phyloP scores from a whole-genome alignment of 2,329 filamentous ascomycete species.

The Ramularia endophylla region DNA sequence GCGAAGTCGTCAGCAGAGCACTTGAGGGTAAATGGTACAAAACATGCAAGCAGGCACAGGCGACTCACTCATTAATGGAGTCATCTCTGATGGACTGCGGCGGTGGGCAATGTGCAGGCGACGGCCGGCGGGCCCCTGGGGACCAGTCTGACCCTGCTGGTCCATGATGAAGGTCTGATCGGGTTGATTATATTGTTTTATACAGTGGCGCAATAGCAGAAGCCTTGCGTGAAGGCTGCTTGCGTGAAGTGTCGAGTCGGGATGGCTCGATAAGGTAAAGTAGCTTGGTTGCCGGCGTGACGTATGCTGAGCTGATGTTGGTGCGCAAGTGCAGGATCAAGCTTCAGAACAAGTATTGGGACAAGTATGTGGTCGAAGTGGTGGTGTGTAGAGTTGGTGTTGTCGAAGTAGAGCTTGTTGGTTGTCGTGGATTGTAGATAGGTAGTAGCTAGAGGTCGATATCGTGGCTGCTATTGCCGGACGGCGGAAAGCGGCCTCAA shows the following conservation, averaged over 20 bases:
- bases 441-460: too few species aligned
- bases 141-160: conserved; percentile 48
- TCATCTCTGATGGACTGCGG: conserved; percentile 94
- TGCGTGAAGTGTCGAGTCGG: conserved; percentile 5
- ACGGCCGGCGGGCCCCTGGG: conserved; percentile 69
- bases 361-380: conserved; percentile 6
- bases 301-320: conserved; percentile 18
- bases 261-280: conserved; percentile 1
- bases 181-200: conserved; percentile 1
- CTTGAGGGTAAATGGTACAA: background rate
- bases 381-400: conserved; percentile 4
- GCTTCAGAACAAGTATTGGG: conserved; percentile 9
- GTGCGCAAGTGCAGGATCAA: conserved; percentile 4
- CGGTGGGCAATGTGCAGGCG: conserved; percentile 96
- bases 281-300: conserved; percentile 18
- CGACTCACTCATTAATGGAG: conserved; percentile 94
- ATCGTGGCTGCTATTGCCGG: background rate
- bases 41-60: background rate
- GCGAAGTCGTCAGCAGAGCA: conserved; percentile 28
- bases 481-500: too few species aligned
- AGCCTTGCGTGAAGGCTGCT: background rate
- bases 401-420: background rate
- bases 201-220: conserved; percentile 1
- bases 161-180: conserved; percentile 33
- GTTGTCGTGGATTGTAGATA: too few species aligned